phyloP scores from a whole-genome alignment of 768 basidiomycete species.

The Ramaria rubella region DNA sequence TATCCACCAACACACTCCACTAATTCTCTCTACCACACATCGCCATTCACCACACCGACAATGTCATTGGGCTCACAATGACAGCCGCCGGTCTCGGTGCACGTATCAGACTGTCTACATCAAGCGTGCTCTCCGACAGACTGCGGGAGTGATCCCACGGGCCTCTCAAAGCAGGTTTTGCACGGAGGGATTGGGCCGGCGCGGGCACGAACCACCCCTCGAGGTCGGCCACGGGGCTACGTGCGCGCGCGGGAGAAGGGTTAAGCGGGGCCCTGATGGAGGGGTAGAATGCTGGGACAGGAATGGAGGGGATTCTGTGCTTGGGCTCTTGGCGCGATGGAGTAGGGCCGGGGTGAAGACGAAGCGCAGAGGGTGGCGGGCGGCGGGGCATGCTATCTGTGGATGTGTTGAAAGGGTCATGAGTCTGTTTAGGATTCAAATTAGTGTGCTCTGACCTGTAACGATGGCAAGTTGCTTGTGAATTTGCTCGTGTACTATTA shows the following conservation, averaged over 20 bases:
- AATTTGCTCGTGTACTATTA: too few species aligned
- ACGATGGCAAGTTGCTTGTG: too few species aligned
- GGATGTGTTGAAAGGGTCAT: too few species aligned
- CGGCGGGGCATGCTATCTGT: constrained; percentile 74
- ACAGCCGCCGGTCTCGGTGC: not conserved
- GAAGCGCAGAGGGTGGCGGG: constrained; percentile 59
- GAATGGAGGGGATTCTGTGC: constrained; percentile 62
- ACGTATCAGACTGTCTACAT: not conserved
- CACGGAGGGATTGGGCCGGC: not conserved
- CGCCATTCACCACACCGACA: not conserved
- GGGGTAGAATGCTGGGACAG: constrained; percentile 37
- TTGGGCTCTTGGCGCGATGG: constrained; percentile 55
- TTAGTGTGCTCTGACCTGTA: too few species aligned
- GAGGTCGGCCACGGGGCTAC: not conserved
- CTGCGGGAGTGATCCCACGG: constrained; percentile 6
- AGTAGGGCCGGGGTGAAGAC: constrained; percentile 52
- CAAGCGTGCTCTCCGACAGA: not conserved
- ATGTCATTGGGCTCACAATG: not conserved
- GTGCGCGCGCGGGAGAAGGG: not conserved
- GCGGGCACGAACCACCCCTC: not conserved
- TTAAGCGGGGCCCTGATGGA: not conserved
- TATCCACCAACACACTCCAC: too few species aligned
- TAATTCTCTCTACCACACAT: not conserved
- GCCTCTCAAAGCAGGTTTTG: not conserved
- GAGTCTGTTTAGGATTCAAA: too few species aligned